Evolutionary conservation across 257 asterid species (phyloP), one percentile per base, ranked within the genome.

Genomic region (Penstemon eatonii): DNA sequence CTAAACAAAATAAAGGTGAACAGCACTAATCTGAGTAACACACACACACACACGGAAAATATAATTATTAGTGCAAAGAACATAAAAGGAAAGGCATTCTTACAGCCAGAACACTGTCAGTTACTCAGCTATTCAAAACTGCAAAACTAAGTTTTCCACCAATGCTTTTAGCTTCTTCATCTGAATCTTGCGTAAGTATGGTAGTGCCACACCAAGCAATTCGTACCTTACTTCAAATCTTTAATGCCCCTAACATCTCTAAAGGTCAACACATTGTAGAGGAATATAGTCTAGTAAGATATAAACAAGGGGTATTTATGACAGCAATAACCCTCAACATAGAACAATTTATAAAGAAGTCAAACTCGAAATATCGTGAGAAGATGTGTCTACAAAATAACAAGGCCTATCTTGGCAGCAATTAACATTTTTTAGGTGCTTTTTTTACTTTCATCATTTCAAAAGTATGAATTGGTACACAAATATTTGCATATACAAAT

Each of bases 401-500:
- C 36, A 46, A 53, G 36, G 15, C 58, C 58, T n/a, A 39, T 13
- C 11, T 6, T 18, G 37, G 8, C 59, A 68, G 65, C 45, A 58
- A 51, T 43, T 39, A 49, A 59, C 57, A 47, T 49, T 65, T 33
- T 11, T 19, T 18, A 47, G 15, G 46, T 6, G 70, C 39, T 52
- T 13, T 51, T 33, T 40, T 36, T 10, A 53, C 13, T 18, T 53
- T 53, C 58, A 53, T 53, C 37, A 15, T 33, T 53, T 70, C 41
- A 39, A 58, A 59, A 54, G 19, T 13, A 40, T 38, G 63, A 65
- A 25, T 40, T 33, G 55, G 46, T 60, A 44, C 52, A 53, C 18
- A 15, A 15, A 19, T 44, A 70, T 55, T 51, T 36, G 71, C 57
- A 25, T 7, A 51, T 6, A 18, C 15, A 61, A 18, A 60, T 66